A percentile compares a stretch with the other conserved stretches of the same genome.
These are phyloP conservation scores for Trametes pubescens DNA, from an alignment of 1,284 basidiomycete genomes.

Conservation along the genomic window DNA sequence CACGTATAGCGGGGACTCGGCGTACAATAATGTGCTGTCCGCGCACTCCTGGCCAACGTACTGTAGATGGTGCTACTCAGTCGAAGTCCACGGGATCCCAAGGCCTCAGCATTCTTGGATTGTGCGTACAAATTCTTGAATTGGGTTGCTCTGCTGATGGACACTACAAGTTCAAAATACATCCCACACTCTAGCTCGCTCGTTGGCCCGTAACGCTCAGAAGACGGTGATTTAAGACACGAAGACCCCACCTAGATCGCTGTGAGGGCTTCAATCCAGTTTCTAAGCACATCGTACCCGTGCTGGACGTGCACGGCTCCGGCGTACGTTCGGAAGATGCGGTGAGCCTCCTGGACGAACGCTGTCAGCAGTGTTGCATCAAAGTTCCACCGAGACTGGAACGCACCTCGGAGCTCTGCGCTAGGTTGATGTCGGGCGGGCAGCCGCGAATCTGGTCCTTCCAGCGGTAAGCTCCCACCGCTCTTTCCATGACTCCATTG, in stretches of 20 bases:
- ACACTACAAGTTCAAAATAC: too few species aligned
- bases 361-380: neutral
- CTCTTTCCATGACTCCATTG: conserved; percentile 11
- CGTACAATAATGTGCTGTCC: too few species aligned
- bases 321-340: conserved; percentile 24
- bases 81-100: too few species aligned
- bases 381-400: neutral
- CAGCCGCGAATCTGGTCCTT: conserved; percentile 1
- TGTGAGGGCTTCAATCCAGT: conserved; percentile 15
- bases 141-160: too few species aligned
- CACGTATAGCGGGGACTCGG: too few species aligned
- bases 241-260: neutral
- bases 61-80: too few species aligned
- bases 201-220: neutral
- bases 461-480: conserved; percentile 7
- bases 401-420: conserved; percentile 2
- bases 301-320: conserved; percentile 21
- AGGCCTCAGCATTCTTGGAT: too few species aligned
- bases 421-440: neutral
- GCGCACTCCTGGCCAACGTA: too few species aligned
- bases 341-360: conserved; percentile 12
- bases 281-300: conserved; percentile 9
- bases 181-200: too few species aligned
- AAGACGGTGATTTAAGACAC: neutral
- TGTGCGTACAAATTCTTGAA: too few species aligned